Conservation (phyloP, 2,329 filamentous ascomycete genomes). For the Sarocladium strictum region DNA sequence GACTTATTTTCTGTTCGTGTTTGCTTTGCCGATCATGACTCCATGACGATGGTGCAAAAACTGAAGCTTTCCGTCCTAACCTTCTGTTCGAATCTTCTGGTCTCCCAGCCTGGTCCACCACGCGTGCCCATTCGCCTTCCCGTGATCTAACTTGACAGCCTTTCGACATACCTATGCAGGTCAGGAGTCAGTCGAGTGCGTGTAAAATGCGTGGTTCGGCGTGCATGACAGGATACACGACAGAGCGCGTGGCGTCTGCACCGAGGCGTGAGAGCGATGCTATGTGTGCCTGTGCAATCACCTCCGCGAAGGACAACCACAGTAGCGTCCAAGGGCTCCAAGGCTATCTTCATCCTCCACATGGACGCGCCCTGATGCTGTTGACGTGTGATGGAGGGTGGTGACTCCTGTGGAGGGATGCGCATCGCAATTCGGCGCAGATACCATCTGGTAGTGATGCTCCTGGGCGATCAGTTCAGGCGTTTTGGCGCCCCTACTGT, state of each 20-base stretch:
- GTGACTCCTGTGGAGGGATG: neutral
- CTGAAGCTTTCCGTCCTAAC: neutral
- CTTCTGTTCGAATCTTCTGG: neutral
- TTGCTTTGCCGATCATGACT: neutral
- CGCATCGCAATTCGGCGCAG: neutral
- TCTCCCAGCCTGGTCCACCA: too few relatives aligned
- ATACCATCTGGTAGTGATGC: too few relatives aligned
- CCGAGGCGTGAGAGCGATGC: neutral
- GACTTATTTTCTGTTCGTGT: neutral
- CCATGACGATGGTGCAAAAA: neutral
- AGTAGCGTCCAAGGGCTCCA: neutral
- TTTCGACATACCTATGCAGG: slow-evolving; percentile 1
- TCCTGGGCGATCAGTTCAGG: too few relatives aligned
- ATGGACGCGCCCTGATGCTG: neutral
- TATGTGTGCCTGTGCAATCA: too few relatives aligned
- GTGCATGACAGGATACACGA: neutral
- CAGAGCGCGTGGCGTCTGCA: slow-evolving; percentile 1
- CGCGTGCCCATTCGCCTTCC: too few relatives aligned
- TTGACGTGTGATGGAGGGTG: neutral
- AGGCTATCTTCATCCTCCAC: too few relatives aligned
- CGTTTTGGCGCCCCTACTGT: too few relatives aligned
- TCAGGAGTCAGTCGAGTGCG: neutral
- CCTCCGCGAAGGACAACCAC: neutral
- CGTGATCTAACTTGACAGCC: neutral
- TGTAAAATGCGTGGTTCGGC: neutral